These are phyloP conservation scores for Phytophthora sp. DNA, from an alignment of 352 stramenopile species.

Conservation along the genomic window DNA sequence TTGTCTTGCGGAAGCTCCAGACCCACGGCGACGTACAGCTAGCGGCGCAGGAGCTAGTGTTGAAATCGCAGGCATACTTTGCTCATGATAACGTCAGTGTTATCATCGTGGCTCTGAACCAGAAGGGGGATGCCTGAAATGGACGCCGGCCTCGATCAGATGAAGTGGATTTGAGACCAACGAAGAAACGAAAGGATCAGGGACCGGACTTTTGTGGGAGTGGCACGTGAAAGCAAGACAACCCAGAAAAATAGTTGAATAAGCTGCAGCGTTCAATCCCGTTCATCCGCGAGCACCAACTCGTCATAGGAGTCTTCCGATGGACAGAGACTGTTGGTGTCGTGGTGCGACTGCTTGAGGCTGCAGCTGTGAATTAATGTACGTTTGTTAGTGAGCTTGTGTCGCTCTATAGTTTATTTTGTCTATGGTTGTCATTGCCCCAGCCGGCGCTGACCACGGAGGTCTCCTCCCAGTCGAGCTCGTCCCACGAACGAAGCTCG, in stretches of 20 bases:
- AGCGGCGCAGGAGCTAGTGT: constrained; percentile 85
- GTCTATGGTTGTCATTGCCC: constrained; percentile 2
- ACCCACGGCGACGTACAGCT: constrained; percentile 90
- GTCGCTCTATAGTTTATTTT: constrained; percentile 6
- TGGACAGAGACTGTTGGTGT: constrained; percentile 10
- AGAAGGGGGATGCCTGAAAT: constrained; percentile 51
- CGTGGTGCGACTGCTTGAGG: not conserved
- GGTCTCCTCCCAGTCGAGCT: constrained; percentile 30
- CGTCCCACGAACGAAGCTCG: constrained; percentile 30
- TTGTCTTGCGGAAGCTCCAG: constrained; percentile 87
- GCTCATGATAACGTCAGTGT: constrained; percentile 93
- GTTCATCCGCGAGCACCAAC: not conserved
- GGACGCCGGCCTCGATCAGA: constrained; percentile 20
- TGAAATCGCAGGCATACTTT: constrained; percentile 90
- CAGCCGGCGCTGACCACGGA: not conserved
- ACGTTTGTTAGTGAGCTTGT: constrained; percentile 18
- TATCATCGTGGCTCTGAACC: constrained; percentile 87
- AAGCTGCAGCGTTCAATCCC: constrained; percentile 1
- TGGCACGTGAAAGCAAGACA: not conserved
- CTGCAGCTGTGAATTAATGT: constrained; percentile 16
- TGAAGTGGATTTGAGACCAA: constrained; percentile 22
- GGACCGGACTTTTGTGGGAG: too few species aligned
- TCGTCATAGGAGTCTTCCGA: constrained; percentile 21
- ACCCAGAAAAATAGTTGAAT: constrained; percentile 15
- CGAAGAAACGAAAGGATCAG: constrained; percentile 35